Evolutionary conservation across 495 filamentous ascomycete genomes (phyloP).

Genomic region (Pyrenopolyporus hunteri): DNA sequence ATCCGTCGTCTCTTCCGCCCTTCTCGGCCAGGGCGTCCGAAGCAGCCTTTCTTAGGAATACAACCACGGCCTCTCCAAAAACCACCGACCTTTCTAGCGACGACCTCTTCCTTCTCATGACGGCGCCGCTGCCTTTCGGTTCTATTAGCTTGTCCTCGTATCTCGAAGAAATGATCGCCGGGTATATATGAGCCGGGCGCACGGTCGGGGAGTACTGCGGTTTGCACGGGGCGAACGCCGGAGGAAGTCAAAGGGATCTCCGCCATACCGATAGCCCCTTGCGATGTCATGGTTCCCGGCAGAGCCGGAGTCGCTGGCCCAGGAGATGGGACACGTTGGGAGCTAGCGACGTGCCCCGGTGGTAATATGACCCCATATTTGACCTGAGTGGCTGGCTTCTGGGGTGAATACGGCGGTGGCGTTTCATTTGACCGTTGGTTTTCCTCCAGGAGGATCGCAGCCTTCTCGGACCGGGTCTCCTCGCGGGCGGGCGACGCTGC

Average conservation of each 20-base stretch:
- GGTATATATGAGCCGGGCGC: slow-evolving; percentile 46
- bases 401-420: slow-evolving; percentile 54
- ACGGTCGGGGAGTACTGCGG: slow-evolving; percentile 43
- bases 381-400: slow-evolving; percentile 38
- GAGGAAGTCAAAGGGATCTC: slow-evolving; percentile 50
- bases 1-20: slow-evolving; percentile 67
- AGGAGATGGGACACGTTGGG: slow-evolving; percentile 53
- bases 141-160: slow-evolving; percentile 42
- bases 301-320: slow-evolving; percentile 49
- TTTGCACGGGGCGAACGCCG: slow-evolving; percentile 14
- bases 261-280: slow-evolving; percentile 49
- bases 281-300: slow-evolving; percentile 55
- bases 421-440: slow-evolving; percentile 36
- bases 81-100: slow-evolving; percentile 60
- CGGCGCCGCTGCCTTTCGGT: slow-evolving; percentile 59
- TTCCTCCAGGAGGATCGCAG: slow-evolving; percentile 44
- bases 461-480: slow-evolving; percentile 47
- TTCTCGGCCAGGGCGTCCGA: slow-evolving; percentile 66
- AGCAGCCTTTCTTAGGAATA: slow-evolving; percentile 64
- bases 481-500: slow-evolving; percentile 7
- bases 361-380: slow-evolving; percentile 52
- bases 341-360: slow-evolving; percentile 41
- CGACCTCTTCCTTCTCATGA: slow-evolving; percentile 67
- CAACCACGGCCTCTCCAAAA: slow-evolving; percentile 67
- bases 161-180: slow-evolving; percentile 45